Base-by-base conservation (phyloP, 768 basidiomycete species). In the Mycena amicta region DNA sequence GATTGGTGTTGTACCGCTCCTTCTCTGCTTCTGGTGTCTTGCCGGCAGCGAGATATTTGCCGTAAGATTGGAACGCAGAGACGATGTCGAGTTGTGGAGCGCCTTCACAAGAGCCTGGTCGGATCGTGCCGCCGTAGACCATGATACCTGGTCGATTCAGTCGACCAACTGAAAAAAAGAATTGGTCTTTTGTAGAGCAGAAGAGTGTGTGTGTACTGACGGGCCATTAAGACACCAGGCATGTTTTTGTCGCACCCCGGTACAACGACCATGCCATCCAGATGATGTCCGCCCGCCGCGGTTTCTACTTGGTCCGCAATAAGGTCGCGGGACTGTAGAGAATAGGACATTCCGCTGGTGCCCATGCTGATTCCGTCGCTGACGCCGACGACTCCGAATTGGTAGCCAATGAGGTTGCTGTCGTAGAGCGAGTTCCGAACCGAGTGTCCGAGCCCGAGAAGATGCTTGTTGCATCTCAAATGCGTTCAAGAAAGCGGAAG, bases 231-330 rank as follows among this genome's bases (percentile, higher is more conserved):
- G 33, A 97, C 95, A 60, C 97, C 97, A n/a, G 97, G 97, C 96
- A 99, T 98, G 77, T 99, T 99, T 78, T 99, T 99, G 80, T 99
- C 96, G 71, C 94, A 98, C 39, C 95, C 97, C 22, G 97, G 97
- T 53, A 99, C 81, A 58, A 93, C 94, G 37, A 98, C 93, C 90
- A 97, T 92, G 39, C 94, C 97, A 68, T 98, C 97, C 15, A 99
- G 84, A 86, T 95, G 97, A 71, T 99, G 97, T 4, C 96, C 97
- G 15, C 92, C 96, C 27, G 90, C 95, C 18, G 93, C 95, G 12
- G 92, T 92, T 77, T 98, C 96, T 20, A 99, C 95, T 70, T 90
- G 87, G 75, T 98, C 97, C 59, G 97, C 97, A 66, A 99, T 99
- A 47, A 98, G 83, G 77, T 99, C 97, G 63, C 97, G 86, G 25